Evolutionary conservation across 2,329 filamentous ascomycete species (phyloP).

Genomic region (Ophiostoma sp.): DNA sequence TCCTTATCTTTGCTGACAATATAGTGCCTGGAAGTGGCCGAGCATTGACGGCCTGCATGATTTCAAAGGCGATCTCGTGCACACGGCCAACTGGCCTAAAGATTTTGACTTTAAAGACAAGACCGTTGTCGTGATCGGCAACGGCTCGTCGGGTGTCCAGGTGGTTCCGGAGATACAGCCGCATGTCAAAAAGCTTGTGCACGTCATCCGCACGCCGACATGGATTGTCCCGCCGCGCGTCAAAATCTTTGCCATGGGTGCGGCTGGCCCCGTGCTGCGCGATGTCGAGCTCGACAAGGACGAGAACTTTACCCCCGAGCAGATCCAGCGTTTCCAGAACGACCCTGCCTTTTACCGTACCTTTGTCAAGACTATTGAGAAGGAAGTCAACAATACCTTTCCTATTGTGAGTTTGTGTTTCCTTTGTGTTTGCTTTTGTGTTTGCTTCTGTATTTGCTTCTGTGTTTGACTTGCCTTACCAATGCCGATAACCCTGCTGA

Average conservation of each 20-base stretch:
- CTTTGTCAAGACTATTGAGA: slow-evolving; percentile 45
- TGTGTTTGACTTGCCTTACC: no score
- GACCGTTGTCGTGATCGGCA: slow-evolving; percentile 52
- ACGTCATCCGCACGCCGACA: slow-evolving; percentile 40
- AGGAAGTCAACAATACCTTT: slow-evolving; percentile 42
- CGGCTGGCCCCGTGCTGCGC: slow-evolving; percentile 36
- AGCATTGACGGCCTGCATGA: slow-evolving; percentile 42
- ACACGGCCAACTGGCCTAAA: slow-evolving; percentile 51
- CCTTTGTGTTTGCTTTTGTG: background rate
- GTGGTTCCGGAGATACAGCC: slow-evolving; percentile 47
- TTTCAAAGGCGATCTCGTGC: slow-evolving; percentile 47
- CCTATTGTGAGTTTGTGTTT: slow-evolving; percentile 35
- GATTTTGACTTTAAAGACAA: slow-evolving; percentile 47
- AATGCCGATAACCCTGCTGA: background rate
- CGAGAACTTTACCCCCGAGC: slow-evolving; percentile 41
- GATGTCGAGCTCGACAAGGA: slow-evolving; percentile 40
- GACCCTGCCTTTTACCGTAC: slow-evolving; percentile 43
- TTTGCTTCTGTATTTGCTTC: no score
- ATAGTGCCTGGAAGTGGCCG: slow-evolving; percentile 50
- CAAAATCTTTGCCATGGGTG: slow-evolving; percentile 37
- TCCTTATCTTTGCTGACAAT: background rate
- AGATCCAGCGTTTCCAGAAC: slow-evolving; percentile 45
- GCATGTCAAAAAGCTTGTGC: slow-evolving; percentile 36
- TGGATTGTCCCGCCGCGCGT: slow-evolving; percentile 39
- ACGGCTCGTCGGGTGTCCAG: slow-evolving; percentile 51